These are phyloP conservation scores for Escovopsis weberi DNA, from an alignment of 2,329 filamentous ascomycete species.

Conservation along the genomic window DNA sequence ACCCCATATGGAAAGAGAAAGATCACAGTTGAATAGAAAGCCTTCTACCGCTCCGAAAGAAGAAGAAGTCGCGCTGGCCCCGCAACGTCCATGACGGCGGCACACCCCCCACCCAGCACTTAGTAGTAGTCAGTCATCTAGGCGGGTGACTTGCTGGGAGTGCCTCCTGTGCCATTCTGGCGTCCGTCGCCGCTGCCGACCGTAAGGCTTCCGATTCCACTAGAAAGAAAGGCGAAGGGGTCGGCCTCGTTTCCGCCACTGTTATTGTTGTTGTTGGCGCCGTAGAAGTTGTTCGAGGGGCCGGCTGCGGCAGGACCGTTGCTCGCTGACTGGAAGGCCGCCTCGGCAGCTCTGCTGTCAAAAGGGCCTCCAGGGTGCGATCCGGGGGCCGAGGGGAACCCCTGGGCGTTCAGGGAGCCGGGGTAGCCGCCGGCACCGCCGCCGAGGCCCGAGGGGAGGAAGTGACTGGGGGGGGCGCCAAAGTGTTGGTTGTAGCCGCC, in stretches of 20 bases:
- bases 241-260: slow-evolving; percentile 58
- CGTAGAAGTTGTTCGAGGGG: slow-evolving; percentile 40
- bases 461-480: slow-evolving; percentile 75
- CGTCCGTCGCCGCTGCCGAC: slow-evolving; percentile 52
- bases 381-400: slow-evolving; percentile 57
- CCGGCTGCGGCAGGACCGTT: slow-evolving; percentile 68
- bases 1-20: slow-evolving; percentile 9
- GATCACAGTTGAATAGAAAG: slow-evolving; percentile 13
- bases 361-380: slow-evolving; percentile 79
- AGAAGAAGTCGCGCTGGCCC: slow-evolving; percentile 11
- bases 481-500: slow-evolving; percentile 66
- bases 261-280: slow-evolving; percentile 24
- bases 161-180: slow-evolving; percentile 44
- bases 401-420: slow-evolving; percentile 62
- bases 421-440: slow-evolving; percentile 58
- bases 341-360: slow-evolving; percentile 84
- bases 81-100: background rate
- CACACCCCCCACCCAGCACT: no score
- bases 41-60: slow-evolving; percentile 12
- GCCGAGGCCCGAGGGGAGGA: slow-evolving; percentile 75
- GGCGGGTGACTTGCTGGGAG: slow-evolving; percentile 45
- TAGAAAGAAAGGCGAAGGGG: slow-evolving; percentile 67
- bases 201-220: slow-evolving; percentile 56
- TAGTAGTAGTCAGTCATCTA: slow-evolving; percentile 18
- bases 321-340: slow-evolving; percentile 79